phyloP scores from a whole-genome alignment of 108 stramenopile species.

The Skeletonema menzelii region DNA sequence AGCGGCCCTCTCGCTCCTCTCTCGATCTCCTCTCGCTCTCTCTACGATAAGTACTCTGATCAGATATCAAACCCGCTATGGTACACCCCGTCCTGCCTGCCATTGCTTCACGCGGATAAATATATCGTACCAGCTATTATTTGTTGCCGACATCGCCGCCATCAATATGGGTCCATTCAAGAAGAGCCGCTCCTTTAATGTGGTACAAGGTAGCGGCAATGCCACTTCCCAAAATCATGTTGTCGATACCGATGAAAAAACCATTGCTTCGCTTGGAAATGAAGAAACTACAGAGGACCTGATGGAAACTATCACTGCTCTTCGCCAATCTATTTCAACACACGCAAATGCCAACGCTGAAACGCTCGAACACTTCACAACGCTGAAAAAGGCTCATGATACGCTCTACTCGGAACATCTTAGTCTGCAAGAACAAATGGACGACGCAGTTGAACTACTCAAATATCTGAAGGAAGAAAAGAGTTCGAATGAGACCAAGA shows the following conservation, averaged over 20 bases:
- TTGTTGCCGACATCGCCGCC: too few species aligned
- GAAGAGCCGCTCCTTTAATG: not conserved
- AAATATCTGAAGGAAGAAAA: slow-evolving; percentile 47
- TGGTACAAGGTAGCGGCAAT: not conserved
- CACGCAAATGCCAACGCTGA: slow-evolving; percentile 40
- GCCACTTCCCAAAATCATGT: not conserved
- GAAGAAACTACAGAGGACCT: slow-evolving; percentile 25
- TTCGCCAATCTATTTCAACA: slow-evolving; percentile 20
- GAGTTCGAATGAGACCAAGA: slow-evolving; percentile 9
- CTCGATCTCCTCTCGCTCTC: too few species aligned
- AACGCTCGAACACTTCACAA: slow-evolving; percentile 17
- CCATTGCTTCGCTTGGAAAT: not conserved
- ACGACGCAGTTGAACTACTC: slow-evolving; percentile 42
- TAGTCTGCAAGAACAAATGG: slow-evolving; percentile 38
- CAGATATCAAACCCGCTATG: too few species aligned
- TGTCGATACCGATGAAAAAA: not conserved
- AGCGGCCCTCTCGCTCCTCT: too few species aligned
- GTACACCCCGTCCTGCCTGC: too few species aligned
- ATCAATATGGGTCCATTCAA: not conserved
- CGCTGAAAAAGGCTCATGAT: slow-evolving; percentile 34
- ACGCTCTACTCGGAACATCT: slow-evolving; percentile 19
- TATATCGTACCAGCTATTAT: not conserved
- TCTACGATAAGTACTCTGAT: too few species aligned
- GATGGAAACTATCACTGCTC: slow-evolving; percentile 23
- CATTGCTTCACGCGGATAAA: not conserved